Evolutionary conservation across 2,329 filamentous ascomycete species (phyloP), one percentile per base, ranked within the genome.

Genomic region (Colletotrichum truncatum): DNA sequence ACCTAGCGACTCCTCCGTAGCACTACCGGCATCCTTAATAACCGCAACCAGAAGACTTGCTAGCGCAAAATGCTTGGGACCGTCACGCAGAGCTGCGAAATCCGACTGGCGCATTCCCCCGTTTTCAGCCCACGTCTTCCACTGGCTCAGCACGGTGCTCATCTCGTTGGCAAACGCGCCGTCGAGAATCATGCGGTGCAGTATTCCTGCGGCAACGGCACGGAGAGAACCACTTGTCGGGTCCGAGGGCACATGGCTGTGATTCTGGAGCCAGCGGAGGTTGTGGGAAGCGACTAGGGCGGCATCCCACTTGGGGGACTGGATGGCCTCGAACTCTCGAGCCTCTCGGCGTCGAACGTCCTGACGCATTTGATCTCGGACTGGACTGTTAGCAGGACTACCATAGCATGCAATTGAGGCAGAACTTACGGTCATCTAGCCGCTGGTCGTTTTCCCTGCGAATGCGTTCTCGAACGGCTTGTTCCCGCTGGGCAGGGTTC

Each of bases 111-210:
- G 77, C 82, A 88, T 85, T 7, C 85, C 85, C 7, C 84, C 84
- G 59, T 84, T 82, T 28, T 87, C 84, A 2, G 83, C 80, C 84
- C 85, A 88, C 1, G 77, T 75, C 72, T 82, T 85, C 85, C 85
- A 88, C 38, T 73, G 70, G 61, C 86, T 84, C 30, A 88, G 70
- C 14, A 59, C 16, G 26, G 12, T 25, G 64, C 77, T 82, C 3
- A 87, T 64, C 1, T 70, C 70, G 0, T 70, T 68, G 0, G 85
- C 70, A 49, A 84, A 83, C 58, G 76, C 72, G 10, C 78, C 78
- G 39, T 87, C 82, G 3, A 81, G 78, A 0, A 88, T 77, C 84
- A 87, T 87, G 32, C 79, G 78, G 68, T 86, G 83, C 9, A 88
- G 73, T 34, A 87, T 65, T 38, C 73, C 76, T 14, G 84, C 85